Percentiles rank a stretch among this genome's conserved stretches.
These are phyloP conservation scores for Neodidymelliopsis sp. DNA, from an alignment of 2,329 filamentous ascomycete genomes.

Conservation along the genomic window DNA sequence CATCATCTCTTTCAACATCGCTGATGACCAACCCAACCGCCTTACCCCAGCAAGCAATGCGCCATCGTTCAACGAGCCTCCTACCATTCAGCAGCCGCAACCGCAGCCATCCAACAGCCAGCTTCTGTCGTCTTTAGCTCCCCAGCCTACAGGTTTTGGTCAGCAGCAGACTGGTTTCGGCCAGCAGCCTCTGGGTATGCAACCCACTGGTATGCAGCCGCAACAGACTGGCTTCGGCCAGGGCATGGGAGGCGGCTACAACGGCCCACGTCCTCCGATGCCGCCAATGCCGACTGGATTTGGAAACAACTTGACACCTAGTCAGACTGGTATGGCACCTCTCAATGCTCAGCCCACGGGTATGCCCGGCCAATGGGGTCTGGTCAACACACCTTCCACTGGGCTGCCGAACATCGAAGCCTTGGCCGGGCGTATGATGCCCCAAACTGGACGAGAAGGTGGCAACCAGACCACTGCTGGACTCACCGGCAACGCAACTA, in stretches of 20 bases:
- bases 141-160: constrained; percentile 60
- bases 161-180: constrained; percentile 68
- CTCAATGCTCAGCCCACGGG: constrained; percentile 95
- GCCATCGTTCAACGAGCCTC: constrained; percentile 72
- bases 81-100: constrained; percentile 59
- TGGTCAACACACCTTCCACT: constrained; percentile 89
- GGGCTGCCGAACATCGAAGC: constrained; percentile 94
- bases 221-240: constrained; percentile 65
- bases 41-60: constrained; percentile 68
- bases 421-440: constrained; percentile 95
- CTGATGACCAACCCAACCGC: constrained; percentile 69
- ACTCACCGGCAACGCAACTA: constrained; percentile 89
- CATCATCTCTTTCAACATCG: constrained; percentile 94
- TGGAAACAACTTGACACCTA: constrained; percentile 61
- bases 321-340: constrained; percentile 67
- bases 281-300: constrained; percentile 74
- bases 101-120: constrained; percentile 74
- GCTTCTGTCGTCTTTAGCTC: constrained; percentile 64
- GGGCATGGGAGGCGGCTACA: constrained; percentile 79
- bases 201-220: constrained; percentile 49
- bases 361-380: constrained; percentile 93
- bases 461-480: constrained; percentile 85
- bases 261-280: constrained; percentile 79
- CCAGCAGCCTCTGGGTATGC: constrained; percentile 65
- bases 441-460: constrained; percentile 84